phyloP scores from a whole-genome alignment of 2,329 filamentous ascomycete species.

The Colletotrichum agaves region DNA sequence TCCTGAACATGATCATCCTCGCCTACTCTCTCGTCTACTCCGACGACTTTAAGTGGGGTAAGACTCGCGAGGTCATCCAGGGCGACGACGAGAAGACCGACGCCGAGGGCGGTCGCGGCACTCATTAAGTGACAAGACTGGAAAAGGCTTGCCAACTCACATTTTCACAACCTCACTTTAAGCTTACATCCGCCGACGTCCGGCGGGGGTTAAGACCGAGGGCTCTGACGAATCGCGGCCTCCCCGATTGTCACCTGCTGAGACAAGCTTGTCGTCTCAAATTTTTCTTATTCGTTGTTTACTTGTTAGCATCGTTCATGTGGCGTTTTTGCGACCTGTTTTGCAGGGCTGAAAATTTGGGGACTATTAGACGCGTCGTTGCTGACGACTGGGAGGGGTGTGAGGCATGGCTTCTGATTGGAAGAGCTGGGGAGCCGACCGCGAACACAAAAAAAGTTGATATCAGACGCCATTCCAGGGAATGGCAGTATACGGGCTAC shows the following conservation, averaged over 20 bases:
- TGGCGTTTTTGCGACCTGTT: conserved; percentile 27
- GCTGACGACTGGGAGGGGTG: conserved; percentile 19
- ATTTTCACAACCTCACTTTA: not conserved
- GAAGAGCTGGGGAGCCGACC: not conserved
- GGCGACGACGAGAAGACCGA: conserved; percentile 41
- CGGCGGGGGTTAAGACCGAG: not conserved
- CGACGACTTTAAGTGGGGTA: conserved; percentile 59
- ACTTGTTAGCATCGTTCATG: conserved; percentile 29
- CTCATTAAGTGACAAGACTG: conserved; percentile 25
- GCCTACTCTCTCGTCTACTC: conserved; percentile 54
- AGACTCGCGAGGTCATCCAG: conserved; percentile 52
- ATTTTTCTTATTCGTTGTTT: not conserved
- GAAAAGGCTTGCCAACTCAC: conserved; percentile 37
- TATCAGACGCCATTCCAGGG: not conserved
- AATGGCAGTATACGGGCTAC: conserved; percentile 1
- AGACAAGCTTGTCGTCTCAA: conserved; percentile 2
- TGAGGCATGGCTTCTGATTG: conserved; percentile 21
- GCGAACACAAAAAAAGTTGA: conserved; percentile 15
- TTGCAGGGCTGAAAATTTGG: conserved; percentile 23
- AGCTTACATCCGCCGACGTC: conserved; percentile 4
- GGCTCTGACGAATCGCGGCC: not conserved
- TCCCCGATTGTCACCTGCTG: not conserved
- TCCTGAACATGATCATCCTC: conserved; percentile 56
- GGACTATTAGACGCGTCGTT: conserved; percentile 27
- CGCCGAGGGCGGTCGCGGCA: conserved; percentile 39